Evolutionary conservation across 1,139 yeast species (phyloP).

Genomic region (Pneumocystis jirovecii): DNA sequence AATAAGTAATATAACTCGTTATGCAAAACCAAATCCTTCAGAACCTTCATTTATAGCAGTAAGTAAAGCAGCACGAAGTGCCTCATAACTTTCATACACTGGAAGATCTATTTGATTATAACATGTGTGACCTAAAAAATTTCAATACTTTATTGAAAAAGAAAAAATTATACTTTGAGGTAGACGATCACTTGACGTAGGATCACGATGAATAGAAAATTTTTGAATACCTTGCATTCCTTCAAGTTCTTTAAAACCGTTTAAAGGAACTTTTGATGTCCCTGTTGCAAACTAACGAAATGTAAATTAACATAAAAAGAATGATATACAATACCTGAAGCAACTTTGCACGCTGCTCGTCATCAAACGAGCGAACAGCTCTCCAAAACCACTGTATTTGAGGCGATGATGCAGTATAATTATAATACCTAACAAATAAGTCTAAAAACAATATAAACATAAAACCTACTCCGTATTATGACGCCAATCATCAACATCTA

Average conservation of each 20-base stretch:
- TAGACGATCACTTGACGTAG: conserved; percentile 68
- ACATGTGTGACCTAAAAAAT: conserved; percentile 50
- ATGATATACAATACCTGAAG: conserved; percentile 34
- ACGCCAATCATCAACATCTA: conserved; percentile 92
- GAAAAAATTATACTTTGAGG: conserved; percentile 48
- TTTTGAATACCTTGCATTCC: conserved; percentile 81
- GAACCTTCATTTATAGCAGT: conserved; percentile 88
- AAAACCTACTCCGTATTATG: conserved; percentile 45
- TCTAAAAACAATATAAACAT: background rate
- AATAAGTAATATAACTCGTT: conserved; percentile 6
- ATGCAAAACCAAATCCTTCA: conserved; percentile 88
- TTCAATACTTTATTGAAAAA: background rate
- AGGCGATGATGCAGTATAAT: conserved; percentile 69
- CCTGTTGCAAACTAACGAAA: conserved; percentile 64
- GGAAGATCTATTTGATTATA: conserved; percentile 92
- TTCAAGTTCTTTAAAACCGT: conserved; percentile 79
- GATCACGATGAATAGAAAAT: conserved; percentile 81
- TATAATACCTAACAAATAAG: conserved; percentile 33
- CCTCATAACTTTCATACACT: conserved; percentile 77
- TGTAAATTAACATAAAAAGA: background rate
- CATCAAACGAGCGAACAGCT: conserved; percentile 87
- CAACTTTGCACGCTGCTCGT: conserved; percentile 84
- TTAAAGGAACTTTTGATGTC: conserved; percentile 87
- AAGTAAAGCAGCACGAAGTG: conserved; percentile 62
- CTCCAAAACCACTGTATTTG: conserved; percentile 98